Evolutionary conservation across 352 stramenopile species (phyloP), one percentile per base, ranked within the genome.

Genomic region (Globisporangium ultimum): DNA sequence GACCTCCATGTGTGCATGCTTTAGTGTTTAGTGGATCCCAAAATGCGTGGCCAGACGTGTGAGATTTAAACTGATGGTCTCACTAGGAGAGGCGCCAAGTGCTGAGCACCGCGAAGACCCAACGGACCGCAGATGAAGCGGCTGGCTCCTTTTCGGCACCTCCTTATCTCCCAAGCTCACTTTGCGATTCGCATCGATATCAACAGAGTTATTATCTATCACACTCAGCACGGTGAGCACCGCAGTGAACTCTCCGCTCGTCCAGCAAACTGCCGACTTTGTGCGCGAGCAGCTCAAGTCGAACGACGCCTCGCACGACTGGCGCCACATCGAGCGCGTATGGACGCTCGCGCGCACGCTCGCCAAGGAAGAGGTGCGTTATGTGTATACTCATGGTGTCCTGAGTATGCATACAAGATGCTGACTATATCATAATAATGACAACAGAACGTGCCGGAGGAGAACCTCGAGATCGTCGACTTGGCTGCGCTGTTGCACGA

Each of bases 241-340:
- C 38, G n/a, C 28, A 0, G 28, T 41, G 9, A 60, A 42, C 40
- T 85, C 77, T 47, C 50, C 67, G 57, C 64, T 94, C 24, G 82
- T 94, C 50, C 67, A 82, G 53, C 72, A 77, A 36, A 95, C 85
- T 7, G 83, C 76, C 3, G 76, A 71, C 34, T 95, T 92, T 56
- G 85, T 94, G 40, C 70, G 84, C 62, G 62, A 76, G n/a, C 71
- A 88, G 58, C 75, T 94, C 28, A 68, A 82, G 57, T 70, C 60
- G 34, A 91, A 91, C 66, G 86, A 95, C 52, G 86, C 86, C 22
- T 95, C 85, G 20, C 83, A 91, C 63, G 89, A 96, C 57, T 96
- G 84, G 75, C 71, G 77, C 45, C 89, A 97, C 68, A 95, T 97
- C 42, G 84, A 95, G 56, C 83, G 89, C 45, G 89, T 97, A 20